Conservation (phyloP, 2,329 filamentous ascomycete genomes). For the Sarocladium oryzae region DNA sequence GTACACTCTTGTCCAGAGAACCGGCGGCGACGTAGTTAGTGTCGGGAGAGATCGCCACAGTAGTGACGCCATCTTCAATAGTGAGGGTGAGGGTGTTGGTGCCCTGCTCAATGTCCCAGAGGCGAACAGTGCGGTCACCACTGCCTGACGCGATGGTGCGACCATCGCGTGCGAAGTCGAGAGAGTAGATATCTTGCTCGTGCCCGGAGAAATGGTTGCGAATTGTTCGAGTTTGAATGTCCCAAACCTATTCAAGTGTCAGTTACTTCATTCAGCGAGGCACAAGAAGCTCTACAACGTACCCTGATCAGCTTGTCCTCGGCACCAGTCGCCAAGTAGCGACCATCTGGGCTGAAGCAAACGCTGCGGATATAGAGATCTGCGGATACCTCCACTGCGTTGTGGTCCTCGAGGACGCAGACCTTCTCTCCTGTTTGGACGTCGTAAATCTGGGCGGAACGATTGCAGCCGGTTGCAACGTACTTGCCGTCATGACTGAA, state of each 20-base stretch:
- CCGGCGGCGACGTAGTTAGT: conserved; percentile 91
- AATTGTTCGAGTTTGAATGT: conserved; percentile 77
- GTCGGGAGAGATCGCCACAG: conserved; percentile 93
- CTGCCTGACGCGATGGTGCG: conserved; percentile 92
- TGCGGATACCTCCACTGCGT: conserved; percentile 64
- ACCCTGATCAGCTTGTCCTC: conserved; percentile 96
- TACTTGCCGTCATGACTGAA: conserved; percentile 96
- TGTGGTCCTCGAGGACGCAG: conserved; percentile 83
- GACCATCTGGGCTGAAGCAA: conserved; percentile 95
- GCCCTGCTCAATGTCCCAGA: conserved; percentile 90
- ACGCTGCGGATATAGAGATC: conserved; percentile 97
- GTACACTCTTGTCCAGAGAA: conserved; percentile 93
- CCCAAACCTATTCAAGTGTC: conserved; percentile 67
- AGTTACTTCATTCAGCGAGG: not conserved
- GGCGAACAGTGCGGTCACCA: conserved; percentile 86
- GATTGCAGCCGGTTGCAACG: conserved; percentile 93
- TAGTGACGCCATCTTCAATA: conserved; percentile 96
- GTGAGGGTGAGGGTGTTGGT: conserved; percentile 76
- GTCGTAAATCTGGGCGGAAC: conserved; percentile 99
- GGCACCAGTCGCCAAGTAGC: conserved; percentile 88
- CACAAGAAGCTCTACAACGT: conserved; percentile 30
- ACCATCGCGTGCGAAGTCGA: conserved; percentile 91
- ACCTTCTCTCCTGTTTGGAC: conserved; percentile 82
- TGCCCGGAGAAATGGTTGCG: conserved; percentile 93
- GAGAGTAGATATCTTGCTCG: conserved; percentile 96